Evolutionary conservation across 768 basidiomycete species (phyloP), one percentile per base, ranked within the genome.

Genomic region (Kwoniella mangroviensis): DNA sequence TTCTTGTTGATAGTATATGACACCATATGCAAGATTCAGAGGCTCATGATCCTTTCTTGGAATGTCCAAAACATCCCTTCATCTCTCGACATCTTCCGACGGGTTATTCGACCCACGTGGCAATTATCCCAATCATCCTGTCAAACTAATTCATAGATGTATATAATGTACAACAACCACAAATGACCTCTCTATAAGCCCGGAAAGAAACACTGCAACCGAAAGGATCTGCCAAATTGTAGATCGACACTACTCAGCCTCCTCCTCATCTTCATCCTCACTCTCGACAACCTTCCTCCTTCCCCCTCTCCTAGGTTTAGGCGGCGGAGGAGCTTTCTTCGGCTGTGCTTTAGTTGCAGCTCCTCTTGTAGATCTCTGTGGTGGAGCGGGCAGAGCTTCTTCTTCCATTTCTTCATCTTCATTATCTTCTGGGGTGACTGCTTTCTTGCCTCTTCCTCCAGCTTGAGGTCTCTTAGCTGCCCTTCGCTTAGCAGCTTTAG

Each of bases 401-500:
- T 67, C 64, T 4, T 49, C 68, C 15, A 67, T 66, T 42, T 70
- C 57, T 17, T 73, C 65, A 52, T 73, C 72, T 13, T 68, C 67
- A 15, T 74, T 69, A 43, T 68, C 66, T 3, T 60, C 69, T 2
- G 41, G 43, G 1, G 51, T 34, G 26, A 41, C 19, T 42, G 15
- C 51, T 28, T 51, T 59, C 56, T 58, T 72, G 21, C 66, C 68
- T 34, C 51, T 61, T 19, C 67, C 61, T 51, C 17, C 15, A 41
- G 60, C 67, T 12, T 45, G 57, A 21, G 67, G 68, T 54, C 76
- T 59, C 52, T 75, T 79, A 11, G 82, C 82, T n/a, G 79, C 78
- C 59, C 80, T 69, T 49, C 69, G 70, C 63, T 79, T 91, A 3
- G 92, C 92, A 5, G 90, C 91, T 63, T 90, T 87, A 62, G 88